A percentile compares a stretch with the other conserved stretches of the same genome.
Conservation (phyloP, 202 grass and related monocot genomes). For the Hordeum pubiflorum region DNA sequence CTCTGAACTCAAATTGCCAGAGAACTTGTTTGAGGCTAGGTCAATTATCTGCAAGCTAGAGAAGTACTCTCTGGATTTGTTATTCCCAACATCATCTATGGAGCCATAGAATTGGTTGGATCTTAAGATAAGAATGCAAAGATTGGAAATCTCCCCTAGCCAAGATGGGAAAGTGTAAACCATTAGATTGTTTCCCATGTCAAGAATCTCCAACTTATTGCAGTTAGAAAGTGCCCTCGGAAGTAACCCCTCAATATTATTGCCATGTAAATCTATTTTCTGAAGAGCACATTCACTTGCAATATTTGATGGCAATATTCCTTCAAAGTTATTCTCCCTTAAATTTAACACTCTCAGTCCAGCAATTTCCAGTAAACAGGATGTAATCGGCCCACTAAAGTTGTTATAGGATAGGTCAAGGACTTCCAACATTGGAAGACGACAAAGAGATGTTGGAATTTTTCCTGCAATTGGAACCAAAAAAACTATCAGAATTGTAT, state of each 20-base stretch:
- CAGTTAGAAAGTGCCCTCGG: not conserved
- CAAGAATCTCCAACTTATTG: not conserved
- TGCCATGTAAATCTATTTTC: conserved; percentile 18
- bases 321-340: conserved; percentile 7
- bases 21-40: conserved; percentile 17
- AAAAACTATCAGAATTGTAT: too few relatives aligned
- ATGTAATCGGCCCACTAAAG: conserved; percentile 24
- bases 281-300: not conserved
- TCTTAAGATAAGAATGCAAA: conserved; percentile 14
- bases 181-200: not conserved
- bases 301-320: not conserved
- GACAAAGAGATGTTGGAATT: too few relatives aligned
- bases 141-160: not conserved
- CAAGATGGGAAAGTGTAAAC: not conserved
- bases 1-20: not conserved
- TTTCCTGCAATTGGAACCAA: conserved; percentile 23
- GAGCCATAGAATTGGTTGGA: conserved; percentile 16
- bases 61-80: not conserved
- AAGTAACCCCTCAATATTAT: not conserved
- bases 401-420: conserved; percentile 23
- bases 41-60: conserved; percentile 21
- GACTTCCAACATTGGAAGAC: too few relatives aligned
- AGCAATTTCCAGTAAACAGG: not conserved
- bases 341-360: not conserved
- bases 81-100: not conserved